These are phyloP conservation scores for Colletotrichum orbiculare DNA, from an alignment of 2,329 filamentous ascomycete genomes.

Conservation along the genomic window DNA sequence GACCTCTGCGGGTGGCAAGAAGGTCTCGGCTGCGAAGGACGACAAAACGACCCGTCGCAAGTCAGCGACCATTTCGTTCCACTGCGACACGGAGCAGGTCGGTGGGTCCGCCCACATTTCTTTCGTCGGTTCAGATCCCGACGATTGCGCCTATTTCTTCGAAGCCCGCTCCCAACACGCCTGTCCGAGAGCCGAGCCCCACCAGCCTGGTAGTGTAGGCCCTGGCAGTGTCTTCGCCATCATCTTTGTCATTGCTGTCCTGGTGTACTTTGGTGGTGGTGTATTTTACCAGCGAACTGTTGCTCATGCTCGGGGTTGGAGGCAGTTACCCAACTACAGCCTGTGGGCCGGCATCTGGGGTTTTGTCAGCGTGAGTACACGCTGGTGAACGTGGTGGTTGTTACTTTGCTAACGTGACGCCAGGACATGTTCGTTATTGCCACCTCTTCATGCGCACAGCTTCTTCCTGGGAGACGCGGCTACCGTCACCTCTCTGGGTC, in stretches of 20 bases:
- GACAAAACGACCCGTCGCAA: constrained; percentile 63
- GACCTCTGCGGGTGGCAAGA: constrained; percentile 37
- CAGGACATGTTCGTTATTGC: constrained; percentile 76
- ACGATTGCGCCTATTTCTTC: constrained; percentile 96
- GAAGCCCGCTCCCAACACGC: constrained; percentile 88
- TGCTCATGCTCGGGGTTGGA: constrained; percentile 93
- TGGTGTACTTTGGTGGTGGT: constrained; percentile 91
- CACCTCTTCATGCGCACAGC: constrained; percentile 75
- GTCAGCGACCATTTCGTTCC: constrained; percentile 90
- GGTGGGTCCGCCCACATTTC: constrained; percentile 76
- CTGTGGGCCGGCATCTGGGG: constrained; percentile 90
- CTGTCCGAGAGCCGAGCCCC: constrained; percentile 75
- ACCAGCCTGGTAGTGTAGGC: constrained; percentile 78
- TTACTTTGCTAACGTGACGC: constrained; percentile 29
- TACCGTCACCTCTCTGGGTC: constrained; percentile 73
- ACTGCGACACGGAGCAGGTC: constrained; percentile 86
- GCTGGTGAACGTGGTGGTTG: constrained; percentile 16
- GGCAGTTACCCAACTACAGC: constrained; percentile 92
- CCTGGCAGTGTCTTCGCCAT: constrained; percentile 86
- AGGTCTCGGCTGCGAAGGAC: constrained; percentile 47
- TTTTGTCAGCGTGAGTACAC: constrained; percentile 78
- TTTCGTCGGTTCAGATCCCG: constrained; percentile 85
- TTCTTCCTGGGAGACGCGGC: constrained; percentile 72
- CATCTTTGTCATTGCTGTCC: constrained; percentile 79
- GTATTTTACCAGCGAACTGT: constrained; percentile 97